These are phyloP conservation scores for Vaccinium corymbosum DNA, from an alignment of 148 eudicot genomes.

Conservation along the genomic window DNA sequence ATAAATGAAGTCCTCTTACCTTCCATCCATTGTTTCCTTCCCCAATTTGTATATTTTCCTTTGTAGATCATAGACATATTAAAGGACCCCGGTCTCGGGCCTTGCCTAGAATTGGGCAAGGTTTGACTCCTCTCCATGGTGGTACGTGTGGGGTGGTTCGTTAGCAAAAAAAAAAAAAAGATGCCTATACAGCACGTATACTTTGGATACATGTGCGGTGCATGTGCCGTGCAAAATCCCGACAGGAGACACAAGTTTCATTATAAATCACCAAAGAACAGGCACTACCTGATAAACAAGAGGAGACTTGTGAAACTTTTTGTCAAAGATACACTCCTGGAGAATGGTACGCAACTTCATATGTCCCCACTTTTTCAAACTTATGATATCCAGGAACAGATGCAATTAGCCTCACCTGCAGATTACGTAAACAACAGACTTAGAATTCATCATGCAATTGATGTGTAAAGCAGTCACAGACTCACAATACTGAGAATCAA, in stretches of 20 bases:
- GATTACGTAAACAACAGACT: not conserved
- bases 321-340: constrained; percentile 63
- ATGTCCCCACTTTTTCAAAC: constrained; percentile 91
- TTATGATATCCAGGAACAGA: constrained; percentile 96
- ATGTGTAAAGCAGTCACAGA: not conserved
- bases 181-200: not conserved
- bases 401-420: constrained; percentile 87
- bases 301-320: constrained; percentile 71
- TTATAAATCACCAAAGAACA: constrained; percentile 1
- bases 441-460: not conserved
- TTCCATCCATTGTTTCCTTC: not conserved
- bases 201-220: not conserved
- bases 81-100: no score
- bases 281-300: constrained; percentile 78
- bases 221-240: not conserved
- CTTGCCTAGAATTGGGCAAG: no score
- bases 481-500: not conserved
- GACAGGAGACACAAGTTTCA: not conserved
- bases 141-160: no score
- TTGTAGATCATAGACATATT: not conserved
- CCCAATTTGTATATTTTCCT: not conserved
- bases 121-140: no score
- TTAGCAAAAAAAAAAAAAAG: no score
- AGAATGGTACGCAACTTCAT: constrained; percentile 81
- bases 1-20: constrained; percentile 1